Conservation (phyloP, 768 basidiomycete species). For the Trametes coccinea region DNA sequence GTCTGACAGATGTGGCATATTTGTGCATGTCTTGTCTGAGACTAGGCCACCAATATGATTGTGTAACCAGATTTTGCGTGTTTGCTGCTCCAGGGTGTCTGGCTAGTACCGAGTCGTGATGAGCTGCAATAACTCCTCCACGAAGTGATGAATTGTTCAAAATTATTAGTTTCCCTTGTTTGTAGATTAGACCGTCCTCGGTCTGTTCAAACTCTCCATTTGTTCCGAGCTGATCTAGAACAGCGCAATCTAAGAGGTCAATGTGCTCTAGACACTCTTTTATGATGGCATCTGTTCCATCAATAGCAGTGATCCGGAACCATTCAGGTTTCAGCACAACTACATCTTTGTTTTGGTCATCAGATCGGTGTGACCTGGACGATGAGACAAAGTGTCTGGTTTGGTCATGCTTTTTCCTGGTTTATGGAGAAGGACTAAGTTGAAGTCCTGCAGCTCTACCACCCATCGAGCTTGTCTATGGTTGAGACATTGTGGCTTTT, state of each 20-base stretch:
- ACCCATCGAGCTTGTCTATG: conserved; percentile 37
- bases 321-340: not conserved
- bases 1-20: conserved; percentile 34
- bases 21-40: conserved; percentile 22
- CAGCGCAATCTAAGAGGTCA: conserved; percentile 31
- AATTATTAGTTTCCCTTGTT: not conserved
- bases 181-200: conserved; percentile 32
- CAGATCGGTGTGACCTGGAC: not conserved
- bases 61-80: conserved; percentile 26
- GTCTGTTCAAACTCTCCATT: conserved; percentile 16
- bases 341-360: not conserved
- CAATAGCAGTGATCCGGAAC: not conserved
- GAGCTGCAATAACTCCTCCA: conserved; percentile 6
- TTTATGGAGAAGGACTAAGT: conserved; percentile 16
- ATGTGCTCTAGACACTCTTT: conserved; percentile 6
- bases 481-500: conserved; percentile 27
- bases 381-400: conserved; percentile 15
- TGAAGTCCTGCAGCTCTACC: conserved; percentile 9
- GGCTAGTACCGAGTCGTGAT: conserved; percentile 28
- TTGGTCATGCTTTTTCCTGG: conserved; percentile 6
- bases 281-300: not conserved
- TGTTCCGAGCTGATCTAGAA: conserved; percentile 35
- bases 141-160: not conserved
- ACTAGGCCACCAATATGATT: conserved; percentile 35
- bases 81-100: conserved; percentile 33